Conservation (phyloP, 768 basidiomycete genomes). For the Brasilioporus rufonigricans region DNA sequence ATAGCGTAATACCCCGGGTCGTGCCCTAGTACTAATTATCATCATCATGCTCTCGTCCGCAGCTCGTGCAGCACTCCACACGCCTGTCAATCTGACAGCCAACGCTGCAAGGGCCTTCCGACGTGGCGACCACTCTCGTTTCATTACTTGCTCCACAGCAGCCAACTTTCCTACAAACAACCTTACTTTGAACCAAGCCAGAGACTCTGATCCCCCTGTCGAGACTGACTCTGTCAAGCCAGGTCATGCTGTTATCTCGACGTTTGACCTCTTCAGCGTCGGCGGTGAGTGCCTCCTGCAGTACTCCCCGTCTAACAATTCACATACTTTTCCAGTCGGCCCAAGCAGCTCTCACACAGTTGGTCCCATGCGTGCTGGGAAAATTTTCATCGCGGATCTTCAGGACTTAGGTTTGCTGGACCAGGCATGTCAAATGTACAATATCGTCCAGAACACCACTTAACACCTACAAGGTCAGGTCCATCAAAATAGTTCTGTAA, state of each 20-base stretch:
- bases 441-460: neutral
- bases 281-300: slow-evolving; percentile 55
- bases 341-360: slow-evolving; percentile 67
- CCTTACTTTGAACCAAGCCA: neutral
- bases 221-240: slow-evolving; percentile 33
- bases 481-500: slow-evolving; percentile 82
- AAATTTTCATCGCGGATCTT: slow-evolving; percentile 81
- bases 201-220: slow-evolving; percentile 2
- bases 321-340: slow-evolving; percentile 42
- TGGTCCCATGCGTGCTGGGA: slow-evolving; percentile 89
- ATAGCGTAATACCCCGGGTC: too few relatives aligned
- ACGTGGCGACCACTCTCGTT: slow-evolving; percentile 9
- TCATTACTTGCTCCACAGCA: slow-evolving; percentile 11
- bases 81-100: neutral
- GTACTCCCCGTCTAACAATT: neutral
- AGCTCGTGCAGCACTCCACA: slow-evolving; percentile 5
- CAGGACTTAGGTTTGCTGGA: slow-evolving; percentile 65
- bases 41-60: slow-evolving; percentile 7
- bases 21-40: too few relatives aligned
- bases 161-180: slow-evolving; percentile 5
- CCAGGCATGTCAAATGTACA: slow-evolving; percentile 42
- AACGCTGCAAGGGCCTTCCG: neutral
- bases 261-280: slow-evolving; percentile 91
- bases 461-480: slow-evolving; percentile 52
- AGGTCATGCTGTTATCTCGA: slow-evolving; percentile 89